Conservation (phyloP, 108 stramenopile genomes). For the Conticribra weissflogii region DNA sequence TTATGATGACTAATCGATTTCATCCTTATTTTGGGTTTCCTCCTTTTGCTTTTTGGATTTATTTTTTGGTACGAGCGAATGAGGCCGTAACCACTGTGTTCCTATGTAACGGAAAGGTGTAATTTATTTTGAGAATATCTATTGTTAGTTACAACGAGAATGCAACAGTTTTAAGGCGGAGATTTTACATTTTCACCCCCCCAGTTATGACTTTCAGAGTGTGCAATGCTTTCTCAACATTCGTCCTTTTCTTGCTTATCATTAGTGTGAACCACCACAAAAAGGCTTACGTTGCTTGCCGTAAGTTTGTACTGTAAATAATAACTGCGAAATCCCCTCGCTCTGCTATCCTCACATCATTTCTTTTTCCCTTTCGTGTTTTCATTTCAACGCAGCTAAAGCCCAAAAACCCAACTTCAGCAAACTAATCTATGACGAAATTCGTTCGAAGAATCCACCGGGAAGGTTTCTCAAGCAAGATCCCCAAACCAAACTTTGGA, state of each 20-base stretch:
- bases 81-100: too few relatives aligned
- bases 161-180: too few relatives aligned
- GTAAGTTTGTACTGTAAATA: constrained; percentile 17
- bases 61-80: too few relatives aligned
- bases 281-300: constrained; percentile 76
- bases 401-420: constrained; percentile 77
- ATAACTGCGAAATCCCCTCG: background rate
- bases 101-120: too few relatives aligned
- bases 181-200: constrained; percentile 6
- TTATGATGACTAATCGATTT: too few relatives aligned
- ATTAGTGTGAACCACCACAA: constrained; percentile 71
- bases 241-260: background rate
- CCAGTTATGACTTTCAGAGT: too few relatives aligned
- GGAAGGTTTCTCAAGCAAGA: constrained; percentile 90
- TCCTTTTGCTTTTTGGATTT: too few relatives aligned
- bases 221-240: background rate
- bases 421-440: constrained; percentile 77
- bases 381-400: constrained; percentile 48
- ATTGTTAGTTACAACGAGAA: too few relatives aligned
- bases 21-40: too few relatives aligned
- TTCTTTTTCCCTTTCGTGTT: background rate
- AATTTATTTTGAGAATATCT: too few relatives aligned
- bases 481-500: constrained; percentile 75
- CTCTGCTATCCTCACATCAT: background rate
- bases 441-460: constrained; percentile 67